phyloP scores from a whole-genome alignment of 2,329 filamentous ascomycete species.

The Alternaria sp. region DNA sequence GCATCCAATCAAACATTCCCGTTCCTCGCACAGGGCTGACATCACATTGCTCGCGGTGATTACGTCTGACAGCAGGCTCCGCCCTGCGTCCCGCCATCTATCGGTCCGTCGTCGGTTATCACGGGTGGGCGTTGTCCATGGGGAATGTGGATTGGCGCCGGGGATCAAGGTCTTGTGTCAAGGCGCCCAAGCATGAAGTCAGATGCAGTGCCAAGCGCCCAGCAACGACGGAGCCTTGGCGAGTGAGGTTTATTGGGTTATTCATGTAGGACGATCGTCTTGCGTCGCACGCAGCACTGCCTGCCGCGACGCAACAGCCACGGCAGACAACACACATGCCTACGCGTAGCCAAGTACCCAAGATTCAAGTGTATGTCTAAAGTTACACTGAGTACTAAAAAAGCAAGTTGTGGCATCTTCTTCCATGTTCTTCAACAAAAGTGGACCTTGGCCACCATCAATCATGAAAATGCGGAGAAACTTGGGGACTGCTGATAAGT shows the following conservation, averaged over 20 bases:
- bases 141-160: neutral
- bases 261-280: conserved; percentile 1
- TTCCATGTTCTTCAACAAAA: neutral
- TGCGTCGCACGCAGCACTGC: conserved; percentile 1
- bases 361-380: neutral
- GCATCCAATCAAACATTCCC: neutral
- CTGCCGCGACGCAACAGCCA: conserved; percentile 4
- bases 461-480: neutral
- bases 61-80: conserved; percentile 6
- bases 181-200: neutral
- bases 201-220: neutral
- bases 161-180: neutral
- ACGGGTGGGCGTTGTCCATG: neutral
- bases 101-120: conserved; percentile 11
- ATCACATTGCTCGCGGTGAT: conserved; percentile 3
- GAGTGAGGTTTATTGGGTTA: neutral
- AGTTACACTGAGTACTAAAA: neutral
- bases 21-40: neutral
- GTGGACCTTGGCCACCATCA: neutral
- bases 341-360: conserved; percentile 5
- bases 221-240: neutral
- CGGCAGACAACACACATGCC: conserved; percentile 1
- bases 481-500: neutral
- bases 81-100: neutral
- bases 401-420: neutral